Base-by-base conservation (phyloP, 495 filamentous ascomycete genomes). In the Penicilliopsis zonata region DNA sequence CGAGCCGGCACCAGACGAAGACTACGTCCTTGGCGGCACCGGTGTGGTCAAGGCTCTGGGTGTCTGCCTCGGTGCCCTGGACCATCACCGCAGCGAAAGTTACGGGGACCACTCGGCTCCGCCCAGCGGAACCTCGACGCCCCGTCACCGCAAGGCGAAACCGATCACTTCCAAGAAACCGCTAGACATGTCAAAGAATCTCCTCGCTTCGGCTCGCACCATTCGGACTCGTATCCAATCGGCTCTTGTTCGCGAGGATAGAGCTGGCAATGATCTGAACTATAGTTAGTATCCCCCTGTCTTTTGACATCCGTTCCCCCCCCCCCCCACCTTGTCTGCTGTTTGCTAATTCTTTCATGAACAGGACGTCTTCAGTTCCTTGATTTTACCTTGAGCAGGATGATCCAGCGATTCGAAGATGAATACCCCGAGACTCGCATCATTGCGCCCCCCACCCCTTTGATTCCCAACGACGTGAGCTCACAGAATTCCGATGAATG, bases 11-110 rank as follows among this genome's bases (percentile, higher is more conserved):
- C 83, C 87, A 1, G 85, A 92, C 41, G 81, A 92, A 28, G 84
- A 95, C 48, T 94, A 96, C 54, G 85, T 96, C 23, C 86, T 98
- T 45, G 86, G 87, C 22, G 87, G 88, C 13, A 94, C 87, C 0
- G 90, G 88, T 38, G 83, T 98, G 0, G 90, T 94, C 20, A 93
- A 95, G 54, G 87, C 86, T 14, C 61, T 98, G 33, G 80, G 85
- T 28, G 86, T 92, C 28, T 93, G 86, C 43, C 67, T 98, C 19
- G 77, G 80, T 34, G 92, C 93, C 41, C 35, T 59, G 28, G 66
- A 70, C 31, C 53, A 53, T 9, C 52, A 61, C 34, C 46, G 44
- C 12, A 39, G 43, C 16, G 53, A 53, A 21, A 15, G 42, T 37
- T 49, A 55, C 17, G 54, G 55, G 7, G 61, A 63, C 14, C 32